These are phyloP conservation scores for Combretum micranthum DNA, from an alignment of 345 rosid species.

Conservation along the genomic window DNA sequence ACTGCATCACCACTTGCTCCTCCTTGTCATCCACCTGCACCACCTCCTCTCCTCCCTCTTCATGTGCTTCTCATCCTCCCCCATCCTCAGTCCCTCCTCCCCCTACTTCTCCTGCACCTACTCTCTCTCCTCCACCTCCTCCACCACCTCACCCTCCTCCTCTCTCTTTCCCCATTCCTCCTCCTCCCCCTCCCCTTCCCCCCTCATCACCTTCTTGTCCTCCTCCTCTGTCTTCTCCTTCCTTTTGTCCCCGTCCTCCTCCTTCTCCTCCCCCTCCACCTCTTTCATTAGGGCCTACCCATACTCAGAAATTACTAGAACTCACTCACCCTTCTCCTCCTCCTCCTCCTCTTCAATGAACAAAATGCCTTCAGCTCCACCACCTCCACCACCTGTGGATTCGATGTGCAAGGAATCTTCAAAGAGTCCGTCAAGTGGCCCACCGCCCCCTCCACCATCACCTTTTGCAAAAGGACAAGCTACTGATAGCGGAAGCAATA, in stretches of 20 bases:
- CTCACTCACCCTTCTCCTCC: constrained; percentile 53
- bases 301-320: constrained; percentile 49
- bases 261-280: constrained; percentile 19
- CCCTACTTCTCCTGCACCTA: constrained; percentile 5
- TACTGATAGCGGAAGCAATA: constrained; percentile 26
- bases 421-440: neutral
- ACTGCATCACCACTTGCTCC: constrained; percentile 10
- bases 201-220: constrained; percentile 5
- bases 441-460: constrained; percentile 3
- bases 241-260: constrained; percentile 17
- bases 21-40: constrained; percentile 12
- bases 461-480: constrained; percentile 3
- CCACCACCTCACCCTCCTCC: constrained; percentile 14
- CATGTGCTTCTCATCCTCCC: neutral
- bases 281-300: constrained; percentile 9
- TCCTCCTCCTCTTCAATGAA: constrained; percentile 26
- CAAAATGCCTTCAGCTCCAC: constrained; percentile 27
- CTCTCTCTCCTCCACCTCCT: constrained; percentile 15
- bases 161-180: constrained; percentile 5
- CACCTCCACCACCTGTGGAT: constrained; percentile 20
- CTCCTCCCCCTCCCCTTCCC: constrained; percentile 8
- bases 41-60: constrained; percentile 13
- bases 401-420: constrained; percentile 4
- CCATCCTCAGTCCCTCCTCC: constrained; percentile 6
- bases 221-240: constrained; percentile 21